Base-by-base conservation (phyloP, 2,329 filamentous ascomycete species). In the Pseudopyrenochaeta lycopersici region DNA sequence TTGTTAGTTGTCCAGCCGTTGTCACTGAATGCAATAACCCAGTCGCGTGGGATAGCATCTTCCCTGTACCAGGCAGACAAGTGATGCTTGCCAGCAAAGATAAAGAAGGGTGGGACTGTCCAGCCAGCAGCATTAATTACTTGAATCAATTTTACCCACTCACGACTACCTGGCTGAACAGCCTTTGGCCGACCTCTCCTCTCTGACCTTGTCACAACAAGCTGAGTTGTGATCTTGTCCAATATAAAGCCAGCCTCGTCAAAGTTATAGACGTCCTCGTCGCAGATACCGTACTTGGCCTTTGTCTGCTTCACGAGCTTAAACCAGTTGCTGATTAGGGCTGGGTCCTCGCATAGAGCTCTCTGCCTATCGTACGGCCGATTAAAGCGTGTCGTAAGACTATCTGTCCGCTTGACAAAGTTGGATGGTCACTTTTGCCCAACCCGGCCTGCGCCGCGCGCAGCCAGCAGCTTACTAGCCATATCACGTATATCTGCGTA, bases 1-100 rank as follows among this genome's bases (percentile, higher is more conserved):
- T 74, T 50, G 62, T 77, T 71, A 43, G 54, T 72, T 6, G 67
- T 77, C 70, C 48, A 78, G 48, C 73, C 59, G 38, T 76, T 78
- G 27, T 52, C 54, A 46, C 58, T 72, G 12, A 69, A 50, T 49
- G 56, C 48, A 35, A 76, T 71, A 30, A 54, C 51, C 68, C 45
- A 76, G 42, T 75, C 36, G 18, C 46, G 31, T 32, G 51, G 56
- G n/a, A n/a, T 29, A 62, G 48, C n/a, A 46, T 27, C 23, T 9
- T 62, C 44, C 3, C 17, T 41, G 10, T 35, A 49, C 51, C 17
- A 54, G 51, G 3, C 21, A 12, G 17, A 40, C 33, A 45, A 49
- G 18, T 45, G 45, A 17, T 45, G 45, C 45, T 54, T 52, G 43
- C 62, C 52, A 15, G 48, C 45, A 41, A 63, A 63, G 58, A 60